Conservation (phyloP, 106 monocot species). For the Gastrodia elata region DNA sequence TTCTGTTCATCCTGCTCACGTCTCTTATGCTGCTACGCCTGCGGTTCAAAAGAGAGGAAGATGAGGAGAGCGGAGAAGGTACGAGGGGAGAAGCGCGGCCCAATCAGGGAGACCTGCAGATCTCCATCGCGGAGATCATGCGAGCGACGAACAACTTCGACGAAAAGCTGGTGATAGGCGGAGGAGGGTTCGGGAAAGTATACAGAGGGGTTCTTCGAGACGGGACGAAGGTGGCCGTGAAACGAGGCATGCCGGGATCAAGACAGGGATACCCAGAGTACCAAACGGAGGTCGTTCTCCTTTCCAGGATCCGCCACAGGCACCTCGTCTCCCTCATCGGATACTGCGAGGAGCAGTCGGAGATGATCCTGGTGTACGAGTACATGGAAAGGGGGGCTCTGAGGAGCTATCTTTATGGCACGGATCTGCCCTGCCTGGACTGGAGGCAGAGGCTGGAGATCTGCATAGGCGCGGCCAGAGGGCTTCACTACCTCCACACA, state of each 20-base stretch:
- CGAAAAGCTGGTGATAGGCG: conserved; percentile 27
- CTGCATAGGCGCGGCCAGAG: conserved; percentile 26
- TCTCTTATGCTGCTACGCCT: background rate
- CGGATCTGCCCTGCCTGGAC: conserved; percentile 22
- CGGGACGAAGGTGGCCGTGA: conserved; percentile 53
- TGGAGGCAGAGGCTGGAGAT: conserved; percentile 32
- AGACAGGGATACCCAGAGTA: conserved; percentile 55
- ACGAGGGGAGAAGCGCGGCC: conserved; percentile 7
- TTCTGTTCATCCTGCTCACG: background rate
- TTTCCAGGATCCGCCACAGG: conserved; percentile 52
- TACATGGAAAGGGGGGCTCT: conserved; percentile 58
- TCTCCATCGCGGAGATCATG: conserved; percentile 31
- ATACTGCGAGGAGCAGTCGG: conserved; percentile 50
- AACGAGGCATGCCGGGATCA: conserved; percentile 25
- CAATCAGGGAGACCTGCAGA: conserved; percentile 35
- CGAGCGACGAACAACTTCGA: conserved; percentile 38
- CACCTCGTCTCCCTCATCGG: conserved; percentile 61
- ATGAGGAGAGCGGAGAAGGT: background rate
- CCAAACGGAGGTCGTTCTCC: conserved; percentile 40
- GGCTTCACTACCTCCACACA: conserved; percentile 36
- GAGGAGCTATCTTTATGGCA: conserved; percentile 34
- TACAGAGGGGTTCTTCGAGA: conserved; percentile 44
- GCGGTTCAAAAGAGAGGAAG: conserved; percentile 1
- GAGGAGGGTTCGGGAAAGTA: conserved; percentile 58
- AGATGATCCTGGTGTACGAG: conserved; percentile 63